A percentile compares a stretch with the other conserved stretches of the same genome.
Conservation (phyloP, 257 asterid genomes). For the Solanum habrochaites region DNA sequence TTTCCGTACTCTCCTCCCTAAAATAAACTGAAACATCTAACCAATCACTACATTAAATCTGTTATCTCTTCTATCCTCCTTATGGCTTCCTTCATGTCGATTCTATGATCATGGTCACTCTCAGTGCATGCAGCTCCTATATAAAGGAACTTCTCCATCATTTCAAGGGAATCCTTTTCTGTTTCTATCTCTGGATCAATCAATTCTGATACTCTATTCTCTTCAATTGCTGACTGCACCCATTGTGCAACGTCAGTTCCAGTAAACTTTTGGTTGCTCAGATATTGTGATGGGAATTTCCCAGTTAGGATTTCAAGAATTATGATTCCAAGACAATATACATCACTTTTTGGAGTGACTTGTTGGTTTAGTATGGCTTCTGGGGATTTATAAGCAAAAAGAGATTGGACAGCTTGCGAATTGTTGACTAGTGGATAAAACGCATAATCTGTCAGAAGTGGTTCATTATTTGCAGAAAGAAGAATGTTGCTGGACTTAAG, state of each 20-base stretch:
- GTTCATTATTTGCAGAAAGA: slow-evolving; percentile 38
- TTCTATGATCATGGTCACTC: slow-evolving; percentile 28
- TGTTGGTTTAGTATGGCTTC: slow-evolving; percentile 49
- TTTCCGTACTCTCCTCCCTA: not conserved
- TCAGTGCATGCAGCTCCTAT: slow-evolving; percentile 61
- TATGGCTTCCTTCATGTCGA: slow-evolving; percentile 62
- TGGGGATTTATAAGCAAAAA: slow-evolving; percentile 53
- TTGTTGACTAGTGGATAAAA: slow-evolving; percentile 44
- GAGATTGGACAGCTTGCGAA: slow-evolving; percentile 37
- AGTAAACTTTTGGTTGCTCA: slow-evolving; percentile 52
- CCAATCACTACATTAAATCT: slow-evolving; percentile 13
- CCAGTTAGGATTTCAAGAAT: slow-evolving; percentile 68
- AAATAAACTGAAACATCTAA: not conserved
- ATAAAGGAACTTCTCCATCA: slow-evolving; percentile 47
- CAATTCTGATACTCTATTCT: slow-evolving; percentile 34
- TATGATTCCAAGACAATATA: slow-evolving; percentile 66
- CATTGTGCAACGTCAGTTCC: slow-evolving; percentile 76
- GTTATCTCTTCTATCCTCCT: slow-evolving; percentile 50
- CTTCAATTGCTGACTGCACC: slow-evolving; percentile 36
- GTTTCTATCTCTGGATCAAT: slow-evolving; percentile 63
- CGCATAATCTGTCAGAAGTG: slow-evolving; percentile 75
- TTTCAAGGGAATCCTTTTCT: slow-evolving; percentile 7
- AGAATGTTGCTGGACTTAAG: slow-evolving; percentile 90
- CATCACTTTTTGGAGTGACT: slow-evolving; percentile 70
- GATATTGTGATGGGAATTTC: slow-evolving; percentile 76